Evolutionary conservation across 192 early-diverging fungal species (phyloP).

Genomic region (Backusella psychrophila): DNA sequence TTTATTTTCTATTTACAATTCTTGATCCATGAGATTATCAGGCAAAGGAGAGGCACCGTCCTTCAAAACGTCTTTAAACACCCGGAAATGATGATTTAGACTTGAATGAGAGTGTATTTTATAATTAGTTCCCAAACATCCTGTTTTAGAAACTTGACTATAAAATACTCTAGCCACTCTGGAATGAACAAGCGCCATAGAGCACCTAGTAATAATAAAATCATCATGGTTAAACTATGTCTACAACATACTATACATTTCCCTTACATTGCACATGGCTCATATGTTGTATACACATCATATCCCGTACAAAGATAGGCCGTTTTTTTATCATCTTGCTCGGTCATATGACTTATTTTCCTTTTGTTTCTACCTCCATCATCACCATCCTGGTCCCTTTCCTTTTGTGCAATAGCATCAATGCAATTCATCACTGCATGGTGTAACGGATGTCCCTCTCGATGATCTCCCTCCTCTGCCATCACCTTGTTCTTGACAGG

Average conservation of each 20-base stretch:
- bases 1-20: constrained; percentile 11
- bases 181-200: constrained; percentile 95
- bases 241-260: not conserved
- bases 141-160: constrained; percentile 42
- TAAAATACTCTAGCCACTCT: constrained; percentile 89
- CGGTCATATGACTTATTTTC: constrained; percentile 21
- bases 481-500: constrained; percentile 47
- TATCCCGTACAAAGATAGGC: constrained; percentile 81
- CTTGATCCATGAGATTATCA: not conserved
- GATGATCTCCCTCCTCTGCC: constrained; percentile 47
- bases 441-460: constrained; percentile 62
- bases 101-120: constrained; percentile 69
- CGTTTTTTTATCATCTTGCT: not conserved
- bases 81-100: constrained; percentile 75
- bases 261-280: constrained; percentile 87
- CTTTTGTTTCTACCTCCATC: constrained; percentile 14
- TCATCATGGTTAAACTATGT: not conserved
- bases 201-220: constrained; percentile 57
- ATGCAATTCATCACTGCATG: constrained; percentile 86
- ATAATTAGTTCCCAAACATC: constrained; percentile 55
- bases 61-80: constrained; percentile 33
- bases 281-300: constrained; percentile 77
- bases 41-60: not conserved
- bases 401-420: constrained; percentile 55
- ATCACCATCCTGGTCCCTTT: constrained; percentile 29